Evolutionary conservation across 169 alveolate genomes (phyloP).

Genomic region (Plasmodium relictum): DNA sequence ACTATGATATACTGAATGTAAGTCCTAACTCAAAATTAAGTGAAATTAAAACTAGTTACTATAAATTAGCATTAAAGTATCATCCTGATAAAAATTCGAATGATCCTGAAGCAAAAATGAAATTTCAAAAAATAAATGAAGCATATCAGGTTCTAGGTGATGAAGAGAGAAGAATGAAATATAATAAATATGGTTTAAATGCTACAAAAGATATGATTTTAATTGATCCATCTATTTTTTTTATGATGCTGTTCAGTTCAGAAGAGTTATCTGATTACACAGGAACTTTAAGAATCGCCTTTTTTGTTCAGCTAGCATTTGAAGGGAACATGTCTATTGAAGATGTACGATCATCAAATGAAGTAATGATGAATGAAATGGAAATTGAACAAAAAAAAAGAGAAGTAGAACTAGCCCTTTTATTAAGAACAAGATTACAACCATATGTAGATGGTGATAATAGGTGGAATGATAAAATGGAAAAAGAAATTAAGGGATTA

Average conservation of each 20-base stretch:
- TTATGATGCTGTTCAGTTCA: slow-evolving; percentile 84
- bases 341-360: slow-evolving; percentile 14
- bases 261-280: slow-evolving; percentile 82
- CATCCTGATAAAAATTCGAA: slow-evolving; percentile 95
- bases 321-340: slow-evolving; percentile 27
- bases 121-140: slow-evolving; percentile 85
- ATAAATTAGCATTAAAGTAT: slow-evolving; percentile 92
- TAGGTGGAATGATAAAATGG: slow-evolving; percentile 58
- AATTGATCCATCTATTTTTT: slow-evolving; percentile 79
- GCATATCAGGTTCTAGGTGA: slow-evolving; percentile 84
- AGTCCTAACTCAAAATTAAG: slow-evolving; percentile 87
- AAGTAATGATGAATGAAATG: slow-evolving; percentile 42
- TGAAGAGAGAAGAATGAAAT: slow-evolving; percentile 75
- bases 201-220: slow-evolving; percentile 76
- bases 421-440: slow-evolving; percentile 76
- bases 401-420: slow-evolving; percentile 80
- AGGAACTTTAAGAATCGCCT: slow-evolving; percentile 81
- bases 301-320: slow-evolving; percentile 37
- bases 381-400: slow-evolving; percentile 80
- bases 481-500: slow-evolving; percentile 32
- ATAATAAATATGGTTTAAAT: slow-evolving; percentile 78
- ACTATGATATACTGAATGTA: slow-evolving; percentile 80
- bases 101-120: slow-evolving; percentile 81
- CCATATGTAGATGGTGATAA: slow-evolving; percentile 60
- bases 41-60: slow-evolving; percentile 92